Conservation (phyloP, 148 eudicot genomes). For the Cornus suecica region DNA sequence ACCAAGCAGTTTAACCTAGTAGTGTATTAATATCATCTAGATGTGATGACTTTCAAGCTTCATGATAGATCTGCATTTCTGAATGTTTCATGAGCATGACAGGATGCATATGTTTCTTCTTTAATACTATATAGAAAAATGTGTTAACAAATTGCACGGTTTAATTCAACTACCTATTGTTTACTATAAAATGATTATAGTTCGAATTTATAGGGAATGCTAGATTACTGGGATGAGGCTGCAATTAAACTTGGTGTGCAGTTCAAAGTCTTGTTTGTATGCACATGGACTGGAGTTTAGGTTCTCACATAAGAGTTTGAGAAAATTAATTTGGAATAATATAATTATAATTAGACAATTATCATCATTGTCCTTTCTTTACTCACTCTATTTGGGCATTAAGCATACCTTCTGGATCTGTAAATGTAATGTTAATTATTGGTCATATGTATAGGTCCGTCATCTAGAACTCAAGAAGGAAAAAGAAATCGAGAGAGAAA, state of each 20-base stretch:
- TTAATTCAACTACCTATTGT: background rate
- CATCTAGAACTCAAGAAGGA: constrained; percentile 87
- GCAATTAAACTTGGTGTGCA: constrained; percentile 1
- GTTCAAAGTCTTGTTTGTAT: too few species aligned
- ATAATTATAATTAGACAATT: background rate
- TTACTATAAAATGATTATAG: background rate
- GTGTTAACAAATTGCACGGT: background rate
- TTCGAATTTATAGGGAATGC: background rate
- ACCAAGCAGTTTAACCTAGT: too few species aligned
- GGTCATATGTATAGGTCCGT: constrained; percentile 58
- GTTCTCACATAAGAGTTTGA: background rate
- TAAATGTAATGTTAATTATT: background rate
- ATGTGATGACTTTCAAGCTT: background rate
- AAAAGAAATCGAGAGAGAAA: constrained; percentile 66
- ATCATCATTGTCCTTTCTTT: background rate
- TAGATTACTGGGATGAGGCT: background rate
- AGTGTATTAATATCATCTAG: background rate
- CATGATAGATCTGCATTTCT: background rate
- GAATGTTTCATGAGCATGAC: background rate
- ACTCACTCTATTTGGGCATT: background rate
- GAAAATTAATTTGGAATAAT: background rate
- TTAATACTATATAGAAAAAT: background rate
- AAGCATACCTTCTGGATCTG: background rate
- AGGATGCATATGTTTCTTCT: background rate
- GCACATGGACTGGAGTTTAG: background rate